Conservation (phyloP, 2,329 filamentous ascomycete species). For the Stemphylium beticola region DNA sequence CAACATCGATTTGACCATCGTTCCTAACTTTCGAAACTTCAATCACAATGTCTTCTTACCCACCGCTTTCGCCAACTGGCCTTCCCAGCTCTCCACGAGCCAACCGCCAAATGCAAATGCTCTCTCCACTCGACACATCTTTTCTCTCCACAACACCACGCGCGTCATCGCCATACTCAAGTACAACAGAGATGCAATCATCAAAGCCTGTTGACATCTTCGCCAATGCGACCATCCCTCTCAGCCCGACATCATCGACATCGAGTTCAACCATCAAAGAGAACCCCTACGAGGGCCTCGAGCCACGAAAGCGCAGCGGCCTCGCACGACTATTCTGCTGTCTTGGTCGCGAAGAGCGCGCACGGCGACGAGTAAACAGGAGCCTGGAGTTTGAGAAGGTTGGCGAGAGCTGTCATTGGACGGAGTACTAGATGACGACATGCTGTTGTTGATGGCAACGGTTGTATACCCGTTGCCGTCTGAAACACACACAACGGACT, state of each 20-base stretch:
- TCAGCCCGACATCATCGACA: slow-evolving; percentile 35
- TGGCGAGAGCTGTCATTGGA: slow-evolving; percentile 40
- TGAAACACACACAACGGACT: slow-evolving; percentile 5
- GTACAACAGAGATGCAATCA: slow-evolving; percentile 21
- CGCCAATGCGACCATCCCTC: slow-evolving; percentile 43
- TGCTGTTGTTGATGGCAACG: not conserved
- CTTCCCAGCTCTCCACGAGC: slow-evolving; percentile 35
- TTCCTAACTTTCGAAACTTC: not conserved
- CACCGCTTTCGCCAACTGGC: slow-evolving; percentile 25
- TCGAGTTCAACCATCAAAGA: slow-evolving; percentile 22
- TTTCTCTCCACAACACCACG: slow-evolving; percentile 15
- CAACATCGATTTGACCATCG: no score
- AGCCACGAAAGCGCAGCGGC: slow-evolving; percentile 36
- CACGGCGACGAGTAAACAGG: slow-evolving; percentile 26
- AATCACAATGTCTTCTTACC: slow-evolving; percentile 22
- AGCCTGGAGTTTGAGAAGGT: slow-evolving; percentile 40
- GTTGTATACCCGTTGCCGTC: not conserved
- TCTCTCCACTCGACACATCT: slow-evolving; percentile 32
- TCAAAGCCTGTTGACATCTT: slow-evolving; percentile 35
- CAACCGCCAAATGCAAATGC: slow-evolving; percentile 23
- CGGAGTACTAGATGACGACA: slow-evolving; percentile 31
- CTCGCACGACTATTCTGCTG: slow-evolving; percentile 44
- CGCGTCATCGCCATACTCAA: slow-evolving; percentile 23
- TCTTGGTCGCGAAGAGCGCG: slow-evolving; percentile 42
- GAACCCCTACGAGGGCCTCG: slow-evolving; percentile 32